These are phyloP conservation scores for Sclerotinia minor DNA, from an alignment of 2,329 filamentous ascomycete genomes.

Conservation along the genomic window DNA sequence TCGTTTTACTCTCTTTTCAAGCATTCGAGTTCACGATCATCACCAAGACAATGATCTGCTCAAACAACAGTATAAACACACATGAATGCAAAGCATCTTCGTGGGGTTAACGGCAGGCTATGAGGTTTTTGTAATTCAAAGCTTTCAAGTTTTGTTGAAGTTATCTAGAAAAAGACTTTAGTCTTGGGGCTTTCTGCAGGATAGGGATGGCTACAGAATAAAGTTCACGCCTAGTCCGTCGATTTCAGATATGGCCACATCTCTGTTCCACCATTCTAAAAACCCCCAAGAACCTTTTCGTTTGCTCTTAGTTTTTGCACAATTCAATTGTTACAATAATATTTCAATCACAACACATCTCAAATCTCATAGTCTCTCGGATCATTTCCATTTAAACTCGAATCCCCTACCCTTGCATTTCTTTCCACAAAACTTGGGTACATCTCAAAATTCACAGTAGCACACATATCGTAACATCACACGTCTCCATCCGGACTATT, in stretches of 20 bases:
- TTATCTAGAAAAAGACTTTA: neutral
- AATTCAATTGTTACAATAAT: neutral
- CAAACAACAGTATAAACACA: neutral
- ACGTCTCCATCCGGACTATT: too few relatives aligned
- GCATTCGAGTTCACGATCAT: neutral
- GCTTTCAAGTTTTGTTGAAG: neutral
- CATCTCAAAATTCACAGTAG: too few relatives aligned
- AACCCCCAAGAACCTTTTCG: neutral
- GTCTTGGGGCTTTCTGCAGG: neutral
- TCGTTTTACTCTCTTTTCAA: neutral
- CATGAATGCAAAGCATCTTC: neutral
- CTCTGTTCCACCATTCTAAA: neutral
- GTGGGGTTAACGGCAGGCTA: neutral
- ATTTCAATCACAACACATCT: neutral
- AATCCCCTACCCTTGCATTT: too few relatives aligned
- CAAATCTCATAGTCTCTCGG: neutral
- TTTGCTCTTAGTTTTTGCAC: neutral
- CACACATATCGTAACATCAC: too few relatives aligned
- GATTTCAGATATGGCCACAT: neutral
- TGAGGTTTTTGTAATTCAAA: neutral
- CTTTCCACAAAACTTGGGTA: too few relatives aligned
- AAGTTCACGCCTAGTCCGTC: neutral
- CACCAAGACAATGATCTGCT: neutral
- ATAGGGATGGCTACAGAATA: neutral
- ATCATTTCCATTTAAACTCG: too few relatives aligned